These are phyloP conservation scores for Debaryomyces psychrophilus DNA, from an alignment of 1,139 yeast genomes.

Conservation along the genomic window DNA sequence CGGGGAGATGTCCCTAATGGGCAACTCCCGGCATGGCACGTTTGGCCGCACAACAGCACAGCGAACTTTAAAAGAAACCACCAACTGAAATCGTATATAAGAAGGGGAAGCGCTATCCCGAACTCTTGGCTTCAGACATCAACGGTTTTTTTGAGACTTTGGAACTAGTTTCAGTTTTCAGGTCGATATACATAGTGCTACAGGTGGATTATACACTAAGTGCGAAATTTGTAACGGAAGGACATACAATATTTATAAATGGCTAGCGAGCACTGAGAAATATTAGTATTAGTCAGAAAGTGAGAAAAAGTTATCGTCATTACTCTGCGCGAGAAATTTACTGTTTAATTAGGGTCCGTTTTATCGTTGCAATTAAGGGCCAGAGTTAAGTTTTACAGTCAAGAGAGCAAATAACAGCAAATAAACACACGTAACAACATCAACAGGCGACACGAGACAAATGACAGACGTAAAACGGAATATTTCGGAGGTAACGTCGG, in stretches of 20 bases:
- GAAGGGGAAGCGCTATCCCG: not conserved
- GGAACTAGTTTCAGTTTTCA: not conserved
- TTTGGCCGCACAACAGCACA: constrained; percentile 6
- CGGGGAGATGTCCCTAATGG: constrained; percentile 1
- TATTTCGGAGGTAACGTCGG: constrained; percentile 30
- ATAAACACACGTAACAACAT: not conserved
- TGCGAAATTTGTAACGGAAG: no score
- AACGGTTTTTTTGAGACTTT: not conserved
- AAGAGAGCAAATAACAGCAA: not conserved
- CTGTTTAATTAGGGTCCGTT: not conserved
- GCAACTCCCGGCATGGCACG: constrained; percentile 3
- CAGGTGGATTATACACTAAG: no score
- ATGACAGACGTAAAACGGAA: constrained; percentile 45
- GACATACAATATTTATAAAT: no score
- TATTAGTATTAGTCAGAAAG: not conserved
- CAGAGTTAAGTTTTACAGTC: no score
- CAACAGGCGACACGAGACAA: not conserved
- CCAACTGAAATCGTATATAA: constrained; percentile 3
- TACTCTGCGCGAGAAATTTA: not conserved
- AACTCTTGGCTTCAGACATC: not conserved
- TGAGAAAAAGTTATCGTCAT: not conserved
- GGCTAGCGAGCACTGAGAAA: not conserved
- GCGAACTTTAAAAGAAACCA: not conserved
- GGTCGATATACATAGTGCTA: not conserved
- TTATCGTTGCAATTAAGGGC: no score